Evolutionary conservation across 805 yeast genomes (phyloP).

Genomic region (Zygosaccharomyces lentus): DNA sequence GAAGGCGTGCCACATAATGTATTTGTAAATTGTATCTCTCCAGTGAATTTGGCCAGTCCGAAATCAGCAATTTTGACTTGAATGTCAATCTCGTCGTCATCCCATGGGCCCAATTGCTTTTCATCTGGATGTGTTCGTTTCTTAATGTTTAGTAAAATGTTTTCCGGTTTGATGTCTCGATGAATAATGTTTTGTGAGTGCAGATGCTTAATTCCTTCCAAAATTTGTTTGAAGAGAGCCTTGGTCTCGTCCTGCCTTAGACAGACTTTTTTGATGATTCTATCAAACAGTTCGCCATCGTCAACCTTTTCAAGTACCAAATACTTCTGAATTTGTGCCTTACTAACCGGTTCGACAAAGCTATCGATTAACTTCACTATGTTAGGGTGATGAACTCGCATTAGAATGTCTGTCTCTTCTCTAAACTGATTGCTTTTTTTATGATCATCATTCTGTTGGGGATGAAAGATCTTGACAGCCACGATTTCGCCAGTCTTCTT

Average conservation of each 20-base stretch:
- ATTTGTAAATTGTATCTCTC: conserved; percentile 67
- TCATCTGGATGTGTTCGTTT: conserved; percentile 37
- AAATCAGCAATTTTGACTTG: conserved; percentile 77
- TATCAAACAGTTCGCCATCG: conserved; percentile 70
- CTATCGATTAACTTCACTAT: conserved; percentile 61
- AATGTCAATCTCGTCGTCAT: conserved; percentile 53
- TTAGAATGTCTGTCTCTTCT: conserved; percentile 63
- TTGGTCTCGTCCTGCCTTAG: conserved; percentile 59
- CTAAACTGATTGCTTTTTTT: conserved; percentile 44
- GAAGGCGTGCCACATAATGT: conserved; percentile 86
- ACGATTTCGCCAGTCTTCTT: conserved; percentile 55
- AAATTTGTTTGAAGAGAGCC: conserved; percentile 58
- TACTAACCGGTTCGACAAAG: conserved; percentile 51
- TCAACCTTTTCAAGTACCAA: conserved; percentile 68
- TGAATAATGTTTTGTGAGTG: conserved; percentile 71
- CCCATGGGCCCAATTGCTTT: conserved; percentile 40
- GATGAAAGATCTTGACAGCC: conserved; percentile 73
- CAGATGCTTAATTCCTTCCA: conserved; percentile 59
- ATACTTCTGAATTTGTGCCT: conserved; percentile 44
- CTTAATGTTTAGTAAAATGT: conserved; percentile 50
- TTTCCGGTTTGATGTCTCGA: conserved; percentile 77
- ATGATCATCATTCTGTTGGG: conserved; percentile 42
- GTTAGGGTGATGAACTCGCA: conserved; percentile 64
- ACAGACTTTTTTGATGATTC: conserved; percentile 61
- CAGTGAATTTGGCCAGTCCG: conserved; percentile 61